Conservation (phyloP, 2,329 filamentous ascomycete genomes). For the Venturia aucupariae region DNA sequence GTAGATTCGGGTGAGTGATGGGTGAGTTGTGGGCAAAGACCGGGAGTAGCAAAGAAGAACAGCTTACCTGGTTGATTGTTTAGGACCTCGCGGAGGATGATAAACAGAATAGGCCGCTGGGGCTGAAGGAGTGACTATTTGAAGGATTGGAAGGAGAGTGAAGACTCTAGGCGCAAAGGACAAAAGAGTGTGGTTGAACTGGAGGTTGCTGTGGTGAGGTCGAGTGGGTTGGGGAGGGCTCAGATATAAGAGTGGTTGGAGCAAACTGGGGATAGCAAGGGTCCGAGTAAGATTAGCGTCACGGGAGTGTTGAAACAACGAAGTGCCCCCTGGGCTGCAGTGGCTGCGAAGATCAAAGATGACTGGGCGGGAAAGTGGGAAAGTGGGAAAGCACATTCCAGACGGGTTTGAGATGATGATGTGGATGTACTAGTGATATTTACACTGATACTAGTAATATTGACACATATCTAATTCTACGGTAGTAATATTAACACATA, state of each 20-base stretch:
- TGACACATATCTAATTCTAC: too few relatives aligned
- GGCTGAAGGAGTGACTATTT: neutral
- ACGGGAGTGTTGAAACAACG: neutral
- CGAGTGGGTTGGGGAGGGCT: neutral
- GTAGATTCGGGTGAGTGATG: neutral
- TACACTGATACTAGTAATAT: too few relatives aligned
- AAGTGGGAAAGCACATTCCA: neutral
- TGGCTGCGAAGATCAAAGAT: neutral
- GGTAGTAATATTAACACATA: too few relatives aligned
- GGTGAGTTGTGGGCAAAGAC: too few relatives aligned
- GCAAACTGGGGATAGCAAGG: neutral
- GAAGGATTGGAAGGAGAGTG: slow-evolving; percentile 7
- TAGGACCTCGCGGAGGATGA: slow-evolving; percentile 6
- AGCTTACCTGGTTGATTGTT: slow-evolving; percentile 8
- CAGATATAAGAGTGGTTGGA: neutral
- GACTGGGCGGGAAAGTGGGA: too few relatives aligned
- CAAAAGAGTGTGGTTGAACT: slow-evolving; percentile 3
- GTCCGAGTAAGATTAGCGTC: neutral
- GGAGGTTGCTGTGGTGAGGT: neutral
- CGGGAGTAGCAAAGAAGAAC: neutral
- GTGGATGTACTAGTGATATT: too few relatives aligned
- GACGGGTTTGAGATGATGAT: neutral
- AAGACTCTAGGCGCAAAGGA: neutral
- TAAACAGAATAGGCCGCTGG: slow-evolving; percentile 1
- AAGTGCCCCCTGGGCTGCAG: neutral